Percentiles rank a stretch among this genome's conserved stretches.
Conservation (phyloP, 1,139 yeast genomes). For the Diutina catenulata region DNA sequence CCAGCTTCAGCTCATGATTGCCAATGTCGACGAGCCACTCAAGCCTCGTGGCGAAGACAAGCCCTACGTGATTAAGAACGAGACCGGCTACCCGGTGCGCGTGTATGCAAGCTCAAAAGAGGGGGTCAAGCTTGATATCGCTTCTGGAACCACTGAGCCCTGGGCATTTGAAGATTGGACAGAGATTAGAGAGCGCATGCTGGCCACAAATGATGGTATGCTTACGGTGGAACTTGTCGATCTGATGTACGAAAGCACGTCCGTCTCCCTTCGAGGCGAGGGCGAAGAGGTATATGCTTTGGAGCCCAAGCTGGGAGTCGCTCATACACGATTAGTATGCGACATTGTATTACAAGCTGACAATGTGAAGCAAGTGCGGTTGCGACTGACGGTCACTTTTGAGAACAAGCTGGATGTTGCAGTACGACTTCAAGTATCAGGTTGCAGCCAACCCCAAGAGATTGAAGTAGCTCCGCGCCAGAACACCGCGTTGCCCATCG, state of each 20-base stretch:
- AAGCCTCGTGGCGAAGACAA: constrained; percentile 70
- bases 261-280: constrained; percentile 63
- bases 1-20: constrained; percentile 47
- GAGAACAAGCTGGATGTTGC: constrained; percentile 62
- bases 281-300: constrained; percentile 72
- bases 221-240: constrained; percentile 50
- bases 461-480: no score
- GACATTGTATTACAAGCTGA: constrained; percentile 62
- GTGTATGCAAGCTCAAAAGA: constrained; percentile 22
- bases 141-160: constrained; percentile 42
- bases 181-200: constrained; percentile 57
- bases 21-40: constrained; percentile 34
- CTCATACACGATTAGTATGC: constrained; percentile 66
- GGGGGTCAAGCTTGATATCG: constrained; percentile 15
- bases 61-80: constrained; percentile 72
- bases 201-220: constrained; percentile 51
- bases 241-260: constrained; percentile 42
- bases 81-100: constrained; percentile 70
- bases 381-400: constrained; percentile 65
- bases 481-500: constrained; percentile 78
- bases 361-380: constrained; percentile 61
- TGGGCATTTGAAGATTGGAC: constrained; percentile 98
- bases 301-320: constrained; percentile 47
- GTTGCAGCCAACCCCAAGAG: no score
- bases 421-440: no score